These are phyloP conservation scores for Cercospora sesami DNA, from an alignment of 2,329 filamentous ascomycete genomes.

Conservation along the genomic window DNA sequence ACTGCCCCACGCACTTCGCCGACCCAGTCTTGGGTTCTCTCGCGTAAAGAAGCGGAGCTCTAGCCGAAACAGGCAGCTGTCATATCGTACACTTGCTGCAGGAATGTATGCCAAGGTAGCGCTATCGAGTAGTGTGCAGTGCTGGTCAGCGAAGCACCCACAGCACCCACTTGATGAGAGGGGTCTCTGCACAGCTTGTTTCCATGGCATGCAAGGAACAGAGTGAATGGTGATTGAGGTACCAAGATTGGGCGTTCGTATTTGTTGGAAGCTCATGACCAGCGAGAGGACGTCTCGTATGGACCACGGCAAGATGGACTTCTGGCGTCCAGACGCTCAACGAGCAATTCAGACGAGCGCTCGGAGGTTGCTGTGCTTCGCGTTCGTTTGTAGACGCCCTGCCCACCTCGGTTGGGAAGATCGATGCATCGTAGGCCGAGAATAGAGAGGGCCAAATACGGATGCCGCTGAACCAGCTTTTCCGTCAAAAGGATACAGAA, in stretches of 20 bases:
- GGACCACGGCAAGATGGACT: background rate
- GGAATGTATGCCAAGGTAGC: conserved; percentile 3
- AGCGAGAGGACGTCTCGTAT: background rate
- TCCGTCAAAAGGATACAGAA: background rate
- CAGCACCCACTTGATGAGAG: background rate
- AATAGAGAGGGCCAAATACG: background rate
- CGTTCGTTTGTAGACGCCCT: background rate
- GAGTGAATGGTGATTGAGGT: background rate
- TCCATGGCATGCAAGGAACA: conserved; percentile 3
- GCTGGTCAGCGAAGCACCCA: background rate
- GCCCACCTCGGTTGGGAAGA: background rate
- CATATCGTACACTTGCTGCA: background rate
- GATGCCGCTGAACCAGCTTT: background rate
- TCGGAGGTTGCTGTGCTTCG: background rate
- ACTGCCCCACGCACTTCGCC: background rate
- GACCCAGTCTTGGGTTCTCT: background rate
- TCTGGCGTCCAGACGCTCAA: background rate
- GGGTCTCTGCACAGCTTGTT: background rate
- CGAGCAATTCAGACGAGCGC: background rate
- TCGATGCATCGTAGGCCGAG: background rate
- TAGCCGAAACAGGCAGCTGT: conserved; percentile 13
- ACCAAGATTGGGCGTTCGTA: background rate
- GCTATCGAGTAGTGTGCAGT: conserved; percentile 9
- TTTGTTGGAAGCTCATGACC: background rate
- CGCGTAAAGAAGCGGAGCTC: background rate